Base-by-base conservation (phyloP, 2,329 filamentous ascomycete genomes). In the Acrocalymma vagum region DNA sequence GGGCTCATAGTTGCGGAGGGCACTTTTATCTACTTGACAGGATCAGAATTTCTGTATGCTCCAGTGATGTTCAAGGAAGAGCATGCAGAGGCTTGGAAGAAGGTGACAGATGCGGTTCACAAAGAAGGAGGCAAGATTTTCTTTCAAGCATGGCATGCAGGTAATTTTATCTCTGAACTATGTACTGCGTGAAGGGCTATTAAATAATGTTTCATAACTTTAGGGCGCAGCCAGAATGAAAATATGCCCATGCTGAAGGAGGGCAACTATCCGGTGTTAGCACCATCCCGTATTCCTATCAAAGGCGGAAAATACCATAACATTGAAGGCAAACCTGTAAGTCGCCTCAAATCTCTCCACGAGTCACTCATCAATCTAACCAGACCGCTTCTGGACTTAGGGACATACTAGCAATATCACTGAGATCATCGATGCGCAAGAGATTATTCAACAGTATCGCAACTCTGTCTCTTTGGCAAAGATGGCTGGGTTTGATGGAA, bases 71-170 rank as follows among this genome's bases (percentile, higher is more conserved):
- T 49, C 21, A 34, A 41, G 4, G 13, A 46, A 3, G 40, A 34
- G 5, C 58, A 61, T 22, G 49, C 47, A 1, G 28, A 31, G 7
- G 53, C 58, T 6, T 61, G 59, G 59, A 29, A 27, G 13, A 42
- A 37, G n/a, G 45, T 61, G 1, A 53, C 53, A 1, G 36, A 45
- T 29, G 48, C 52, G 4, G 58, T 62, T 13, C 58, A 61, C 25
- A 5, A 31, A 7, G 47, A 48, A n/a, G 50, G 48, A 3, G 54
- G 54, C 7, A 46, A 42, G 20, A 55, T 62, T 11, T 53, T 52
- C 25, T 47, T 54, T 18, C 58, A 62, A 34, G 40, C 52, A 5
- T 62, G 59, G 55, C 55, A 62, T 42, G 29, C 51, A 27, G 57
- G 55, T 48, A 20, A n/a, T 36, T n/a, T n/a, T n/a, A n/a, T n/a